phyloP scores from a whole-genome alignment of 331 rosid species.

The Phaseolus coccineus region DNA sequence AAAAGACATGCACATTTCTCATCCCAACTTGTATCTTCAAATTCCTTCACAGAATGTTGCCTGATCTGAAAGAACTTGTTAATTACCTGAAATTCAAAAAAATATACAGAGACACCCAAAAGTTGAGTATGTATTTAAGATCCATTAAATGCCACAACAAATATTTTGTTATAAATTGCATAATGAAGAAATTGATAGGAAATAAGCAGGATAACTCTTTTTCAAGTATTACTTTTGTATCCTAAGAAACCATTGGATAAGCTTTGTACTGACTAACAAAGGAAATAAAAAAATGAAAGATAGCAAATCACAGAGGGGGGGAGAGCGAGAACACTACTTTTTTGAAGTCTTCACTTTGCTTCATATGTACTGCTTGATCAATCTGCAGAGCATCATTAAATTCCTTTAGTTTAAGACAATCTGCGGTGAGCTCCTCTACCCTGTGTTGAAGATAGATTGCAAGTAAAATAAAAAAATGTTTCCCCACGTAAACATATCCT shows the following conservation, averaged over 20 bases:
- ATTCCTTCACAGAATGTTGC: slow-evolving; percentile 57
- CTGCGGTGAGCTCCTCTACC: slow-evolving; percentile 75
- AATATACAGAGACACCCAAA: slow-evolving; percentile 40
- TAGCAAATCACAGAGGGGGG: neutral
- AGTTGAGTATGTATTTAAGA: slow-evolving; percentile 27
- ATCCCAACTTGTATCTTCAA: slow-evolving; percentile 71
- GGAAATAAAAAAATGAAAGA: slow-evolving; percentile 7
- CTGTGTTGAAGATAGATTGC: slow-evolving; percentile 61
- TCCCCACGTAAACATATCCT: slow-evolving; percentile 28
- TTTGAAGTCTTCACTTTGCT: slow-evolving; percentile 67
- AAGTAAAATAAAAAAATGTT: slow-evolving; percentile 30
- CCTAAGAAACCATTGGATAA: slow-evolving; percentile 39
- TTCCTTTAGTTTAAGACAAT: slow-evolving; percentile 62
- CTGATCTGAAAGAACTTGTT: slow-evolving; percentile 83
- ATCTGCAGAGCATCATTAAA: slow-evolving; percentile 58
- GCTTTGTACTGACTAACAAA: slow-evolving; percentile 2
- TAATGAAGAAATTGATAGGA: slow-evolving; percentile 25
- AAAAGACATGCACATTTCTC: slow-evolving; percentile 77
- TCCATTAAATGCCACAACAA: slow-evolving; percentile 32
- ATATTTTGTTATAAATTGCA: slow-evolving; percentile 22
- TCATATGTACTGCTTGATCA: slow-evolving; percentile 67
- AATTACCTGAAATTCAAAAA: slow-evolving; percentile 65
- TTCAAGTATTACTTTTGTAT: slow-evolving; percentile 15
- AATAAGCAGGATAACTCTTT: slow-evolving; percentile 28
- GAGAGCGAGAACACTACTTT: slow-evolving; percentile 53